These are phyloP conservation scores for Penicillium sumatraense DNA, from an alignment of 2,329 filamentous ascomycete genomes.

Conservation along the genomic window DNA sequence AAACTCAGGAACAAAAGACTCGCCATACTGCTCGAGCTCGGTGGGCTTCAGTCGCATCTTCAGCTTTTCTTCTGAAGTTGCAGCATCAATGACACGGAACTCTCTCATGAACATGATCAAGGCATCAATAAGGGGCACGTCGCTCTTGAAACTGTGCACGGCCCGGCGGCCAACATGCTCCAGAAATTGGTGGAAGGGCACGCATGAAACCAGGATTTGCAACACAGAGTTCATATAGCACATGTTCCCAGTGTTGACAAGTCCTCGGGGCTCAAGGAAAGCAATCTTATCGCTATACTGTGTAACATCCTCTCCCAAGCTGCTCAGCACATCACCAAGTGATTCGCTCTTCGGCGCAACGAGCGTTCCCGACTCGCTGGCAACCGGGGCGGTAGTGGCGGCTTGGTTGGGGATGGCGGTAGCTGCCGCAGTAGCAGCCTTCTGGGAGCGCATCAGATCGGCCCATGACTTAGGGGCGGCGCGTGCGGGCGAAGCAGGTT, in stretches of 20 bases:
- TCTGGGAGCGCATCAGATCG: conserved; percentile 65
- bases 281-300: conserved; percentile 66
- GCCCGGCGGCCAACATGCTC: conserved; percentile 84
- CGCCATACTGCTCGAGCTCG: conserved; percentile 87
- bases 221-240: conserved; percentile 99
- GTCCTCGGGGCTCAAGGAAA: conserved; percentile 88
- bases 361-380: conserved; percentile 44
- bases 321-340: conserved; percentile 75
- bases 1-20: conserved; percentile 89
- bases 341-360: conserved; percentile 60
- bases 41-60: conserved; percentile 75
- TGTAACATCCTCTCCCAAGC: conserved; percentile 69
- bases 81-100: conserved; percentile 84
- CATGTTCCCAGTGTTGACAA: conserved; percentile 98
- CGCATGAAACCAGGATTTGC: conserved; percentile 92
- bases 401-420: conserved; percentile 26
- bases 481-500: conserved; percentile 45
- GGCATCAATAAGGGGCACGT: conserved; percentile 90
- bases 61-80: conserved; percentile 73
- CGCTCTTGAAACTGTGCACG: conserved; percentile 89
- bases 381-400: conserved; percentile 33
- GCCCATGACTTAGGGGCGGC: conserved; percentile 69
- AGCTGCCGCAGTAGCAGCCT: conserved; percentile 16
- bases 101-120: conserved; percentile 98
- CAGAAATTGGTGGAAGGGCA: conserved; percentile 92